Base-by-base conservation (phyloP, 2,329 filamentous ascomycete genomes). In the Colletotrichum destructivum region DNA sequence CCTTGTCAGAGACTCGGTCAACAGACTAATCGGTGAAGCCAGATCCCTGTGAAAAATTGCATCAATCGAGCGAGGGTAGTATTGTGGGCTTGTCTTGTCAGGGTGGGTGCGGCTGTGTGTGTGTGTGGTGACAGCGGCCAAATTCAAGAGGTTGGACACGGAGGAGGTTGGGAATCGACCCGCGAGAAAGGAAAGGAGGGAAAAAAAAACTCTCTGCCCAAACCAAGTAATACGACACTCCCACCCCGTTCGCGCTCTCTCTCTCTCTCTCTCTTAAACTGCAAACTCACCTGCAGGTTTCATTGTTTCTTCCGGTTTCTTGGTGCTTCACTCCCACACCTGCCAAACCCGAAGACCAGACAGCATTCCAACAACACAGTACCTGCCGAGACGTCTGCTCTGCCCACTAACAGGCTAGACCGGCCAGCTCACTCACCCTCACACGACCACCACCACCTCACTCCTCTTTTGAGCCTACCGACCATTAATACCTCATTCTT, bases 71-170 rank as follows among this genome's bases (percentile, higher is more conserved):
- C 54, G 66, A 69, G 69, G 68, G 65, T 64, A 13, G 46, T 44
- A 64, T 69, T 72, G 69, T 69, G 69, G 69, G 60, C 38, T 57
- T 72, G 66, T 71, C 38, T 57, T 72, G 66, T 71, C 47, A 44
- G 59, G 63, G 65, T 70, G 66, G 67, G 61, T 71, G 18, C 52
- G 52, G 26, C 52, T 38, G 52, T 55, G 31, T 16, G 35, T 16
- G 35, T 52, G 38, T 21, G 66, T 72, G 66, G 62, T 70, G 70
- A 66, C 70, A 72, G 67, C 56, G 54, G 47, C 56, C 60, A 66
- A 72, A 70, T 71, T 65, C 55, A 64, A 71, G 67, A 72, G 70
- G 70, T 71, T 72, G 70, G 70, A 69, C 59, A 65, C 47, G 46
- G 62, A 57, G 70, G 70, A 72, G 71, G 68, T 72, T 73, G 71